These are phyloP conservation scores for Heterobasidion parviporum DNA, from an alignment of 1,284 basidiomycete genomes.

Conservation along the genomic window DNA sequence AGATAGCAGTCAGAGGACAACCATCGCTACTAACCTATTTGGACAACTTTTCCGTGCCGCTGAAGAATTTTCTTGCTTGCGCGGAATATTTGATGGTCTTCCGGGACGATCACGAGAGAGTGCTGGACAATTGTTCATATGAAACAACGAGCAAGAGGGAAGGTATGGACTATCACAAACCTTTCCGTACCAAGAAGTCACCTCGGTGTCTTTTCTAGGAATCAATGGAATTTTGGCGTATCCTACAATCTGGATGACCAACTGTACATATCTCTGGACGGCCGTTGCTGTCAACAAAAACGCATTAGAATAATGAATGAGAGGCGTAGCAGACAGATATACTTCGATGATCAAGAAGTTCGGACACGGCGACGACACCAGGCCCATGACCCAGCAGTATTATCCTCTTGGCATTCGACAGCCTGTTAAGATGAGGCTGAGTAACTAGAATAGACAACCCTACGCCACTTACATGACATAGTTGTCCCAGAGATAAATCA, in stretches of 20 bases:
- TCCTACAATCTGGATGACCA: slow-evolving; percentile 74
- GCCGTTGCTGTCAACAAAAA: slow-evolving; percentile 27
- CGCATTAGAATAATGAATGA: slow-evolving; percentile 2
- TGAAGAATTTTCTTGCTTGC: slow-evolving; percentile 41
- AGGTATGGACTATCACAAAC: slow-evolving; percentile 23
- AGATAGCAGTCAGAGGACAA: background rate
- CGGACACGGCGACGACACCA: slow-evolving; percentile 70
- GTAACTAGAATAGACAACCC: background rate
- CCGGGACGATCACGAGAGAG: slow-evolving; percentile 58
- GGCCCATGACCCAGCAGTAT: slow-evolving; percentile 84
- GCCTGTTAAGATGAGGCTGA: slow-evolving; percentile 30
- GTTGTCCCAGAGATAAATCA: slow-evolving; percentile 93
- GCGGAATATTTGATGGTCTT: slow-evolving; percentile 44
- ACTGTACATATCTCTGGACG: slow-evolving; percentile 56
- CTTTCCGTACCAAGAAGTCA: slow-evolving; percentile 58
- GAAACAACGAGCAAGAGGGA: slow-evolving; percentile 1
- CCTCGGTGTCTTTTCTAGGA: slow-evolving; percentile 41
- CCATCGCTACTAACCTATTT: slow-evolving; percentile 36
- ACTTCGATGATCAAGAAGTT: slow-evolving; percentile 68
- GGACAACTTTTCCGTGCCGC: slow-evolving; percentile 51
- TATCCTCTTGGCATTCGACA: slow-evolving; percentile 64
- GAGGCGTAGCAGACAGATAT: slow-evolving; percentile 15
- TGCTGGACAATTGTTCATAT: slow-evolving; percentile 30
- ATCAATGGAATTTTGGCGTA: slow-evolving; percentile 47
- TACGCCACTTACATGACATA: slow-evolving; percentile 60